Percentiles rank a stretch among this genome's conserved stretches.
phyloP scores from a whole-genome alignment of 352 stramenopile species.

The Phytophthora colocasiae region DNA sequence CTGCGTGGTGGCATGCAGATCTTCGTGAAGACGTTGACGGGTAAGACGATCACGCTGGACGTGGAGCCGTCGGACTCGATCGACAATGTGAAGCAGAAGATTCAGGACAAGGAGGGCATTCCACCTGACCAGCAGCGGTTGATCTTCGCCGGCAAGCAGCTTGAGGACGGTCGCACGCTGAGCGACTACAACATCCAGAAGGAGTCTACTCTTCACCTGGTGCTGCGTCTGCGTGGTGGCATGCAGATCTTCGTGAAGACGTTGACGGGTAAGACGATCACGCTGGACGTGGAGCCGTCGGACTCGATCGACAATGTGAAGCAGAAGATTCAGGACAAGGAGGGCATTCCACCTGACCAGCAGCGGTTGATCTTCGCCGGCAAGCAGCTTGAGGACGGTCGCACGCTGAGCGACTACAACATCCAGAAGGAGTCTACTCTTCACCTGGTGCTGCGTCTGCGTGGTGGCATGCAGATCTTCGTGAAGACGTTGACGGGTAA shows the following conservation, averaged over 20 bases:
- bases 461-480: constrained; percentile 48
- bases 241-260: no score
- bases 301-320: no score
- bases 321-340: constrained; percentile 6
- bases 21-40: no score
- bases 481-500: constrained; percentile 63
- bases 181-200: constrained; percentile 96
- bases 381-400: constrained; percentile 95
- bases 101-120: no score
- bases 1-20: constrained; percentile 80
- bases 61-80: no score
- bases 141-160: no score
- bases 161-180: no score
- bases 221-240: constrained; percentile 95
- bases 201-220: constrained; percentile 98
- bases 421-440: constrained; percentile 42
- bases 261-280: no score
- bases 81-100: no score
- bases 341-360: constrained; percentile 95
- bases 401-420: constrained; percentile 82
- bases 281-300: no score
- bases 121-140: no score
- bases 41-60: no score
- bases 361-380: constrained; percentile 95
- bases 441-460: constrained; percentile 27